Conservation (phyloP, 345 rosid species). For the Camelina sativa region DNA sequence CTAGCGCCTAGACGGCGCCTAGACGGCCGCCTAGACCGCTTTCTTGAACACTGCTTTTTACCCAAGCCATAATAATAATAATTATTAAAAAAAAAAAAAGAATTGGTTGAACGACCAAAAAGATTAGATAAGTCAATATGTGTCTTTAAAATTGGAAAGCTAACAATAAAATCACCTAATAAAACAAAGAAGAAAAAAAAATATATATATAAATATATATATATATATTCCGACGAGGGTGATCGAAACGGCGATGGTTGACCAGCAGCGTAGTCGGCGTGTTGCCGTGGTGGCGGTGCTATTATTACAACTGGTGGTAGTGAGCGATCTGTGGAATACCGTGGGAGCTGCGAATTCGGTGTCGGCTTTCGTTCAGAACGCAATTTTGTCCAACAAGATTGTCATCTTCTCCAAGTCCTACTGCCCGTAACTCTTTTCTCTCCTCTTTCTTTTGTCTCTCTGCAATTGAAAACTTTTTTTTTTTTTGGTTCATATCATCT, state of each 20-base stretch:
- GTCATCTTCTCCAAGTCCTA: conserved; percentile 95
- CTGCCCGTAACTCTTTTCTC: conserved; percentile 66
- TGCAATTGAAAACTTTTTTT: too few species aligned
- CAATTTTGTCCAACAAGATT: conserved; percentile 81
- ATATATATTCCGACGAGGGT: conserved; percentile 1
- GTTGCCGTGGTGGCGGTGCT: conserved; percentile 6
- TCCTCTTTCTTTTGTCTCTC: neutral
- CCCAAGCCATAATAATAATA: too few species aligned
- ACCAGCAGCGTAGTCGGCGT: conserved; percentile 20
- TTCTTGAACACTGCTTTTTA: too few species aligned
- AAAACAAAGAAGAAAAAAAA: too few species aligned
- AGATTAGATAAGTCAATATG: neutral
- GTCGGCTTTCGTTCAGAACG: conserved; percentile 81
- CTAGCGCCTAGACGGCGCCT: too few species aligned
- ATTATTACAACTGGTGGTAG: conserved; percentile 21
- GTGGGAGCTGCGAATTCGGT: conserved; percentile 64
- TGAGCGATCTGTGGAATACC: conserved; percentile 30
- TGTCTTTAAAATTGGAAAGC: neutral
- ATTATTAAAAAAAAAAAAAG: too few species aligned
- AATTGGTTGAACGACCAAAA: too few species aligned
- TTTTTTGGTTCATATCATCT: neutral
- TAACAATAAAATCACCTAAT: neutral
- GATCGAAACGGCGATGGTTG: conserved; percentile 37
- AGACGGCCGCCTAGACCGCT: too few species aligned
- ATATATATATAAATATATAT: too few species aligned